phyloP scores from a whole-genome alignment of 2,329 filamentous ascomycete species.

The Claviceps purpurea region DNA sequence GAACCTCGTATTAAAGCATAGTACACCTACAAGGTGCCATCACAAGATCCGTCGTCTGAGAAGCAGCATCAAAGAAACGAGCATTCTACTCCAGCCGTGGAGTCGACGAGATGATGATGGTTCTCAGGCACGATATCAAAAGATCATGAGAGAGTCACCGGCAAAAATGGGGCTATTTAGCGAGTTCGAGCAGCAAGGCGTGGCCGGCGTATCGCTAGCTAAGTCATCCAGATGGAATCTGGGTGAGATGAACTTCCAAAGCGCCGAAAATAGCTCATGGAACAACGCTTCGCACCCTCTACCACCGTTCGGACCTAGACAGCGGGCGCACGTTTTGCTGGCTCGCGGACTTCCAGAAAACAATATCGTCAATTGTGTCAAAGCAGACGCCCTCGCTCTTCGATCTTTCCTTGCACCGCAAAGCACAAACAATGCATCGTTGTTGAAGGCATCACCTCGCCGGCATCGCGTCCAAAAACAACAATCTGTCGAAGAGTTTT shows the following conservation, averaged over 20 bases:
- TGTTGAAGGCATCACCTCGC: neutral
- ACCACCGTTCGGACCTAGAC: too few relatives aligned
- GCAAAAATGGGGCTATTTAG: constrained; percentile 2
- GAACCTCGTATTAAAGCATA: constrained; percentile 13
- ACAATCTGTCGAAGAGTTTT: neutral
- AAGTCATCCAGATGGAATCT: neutral
- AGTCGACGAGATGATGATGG: constrained; percentile 11
- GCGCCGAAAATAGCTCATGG: neutral
- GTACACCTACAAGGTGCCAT: constrained; percentile 10
- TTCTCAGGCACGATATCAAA: neutral
- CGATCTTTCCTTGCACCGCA: neutral
- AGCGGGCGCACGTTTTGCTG: too few relatives aligned
- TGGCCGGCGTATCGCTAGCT: neutral
- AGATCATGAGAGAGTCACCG: constrained; percentile 5
- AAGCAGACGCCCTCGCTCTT: too few relatives aligned
- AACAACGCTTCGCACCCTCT: too few relatives aligned
- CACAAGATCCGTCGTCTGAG: constrained; percentile 20
- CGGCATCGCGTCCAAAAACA: neutral
- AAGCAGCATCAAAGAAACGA: constrained; percentile 7
- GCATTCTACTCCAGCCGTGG: constrained; percentile 21
- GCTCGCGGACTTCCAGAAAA: neutral
- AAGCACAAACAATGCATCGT: neutral
- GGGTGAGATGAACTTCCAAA: neutral
- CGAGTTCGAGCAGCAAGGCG: constrained; percentile 1
- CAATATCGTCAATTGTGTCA: neutral